Evolutionary conservation across 257 asterid species (phyloP), one percentile per base, ranked within the genome.

Genomic region (Solanum chmielewskii): DNA sequence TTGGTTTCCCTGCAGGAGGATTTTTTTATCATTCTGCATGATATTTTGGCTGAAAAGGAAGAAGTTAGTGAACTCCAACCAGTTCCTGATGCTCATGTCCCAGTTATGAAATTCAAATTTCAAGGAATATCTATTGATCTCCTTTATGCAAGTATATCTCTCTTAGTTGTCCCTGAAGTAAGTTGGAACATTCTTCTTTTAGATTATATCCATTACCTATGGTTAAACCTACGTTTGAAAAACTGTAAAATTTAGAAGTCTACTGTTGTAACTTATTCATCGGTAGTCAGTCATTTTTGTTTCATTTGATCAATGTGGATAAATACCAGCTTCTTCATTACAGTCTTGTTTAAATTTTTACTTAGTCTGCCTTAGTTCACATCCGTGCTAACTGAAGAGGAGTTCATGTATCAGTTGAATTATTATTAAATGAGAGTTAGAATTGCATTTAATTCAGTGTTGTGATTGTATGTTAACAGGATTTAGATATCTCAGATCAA

Each of bases 401-500:
- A 25, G 37, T 45, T 77, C 83, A n/a, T 42, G 59, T 41, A 12
- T 20, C 44, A 44, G 39, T 77, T 77, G 41, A 44, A 77, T 44
- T 68, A 77, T 44, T 42, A 9, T 25, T 44, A 44, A 33, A 42
- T 25, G 62, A 44, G 39, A 77, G n/a, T 44, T 77, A 7, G 44
- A 70, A 85, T 85, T 70, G 83, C 42, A 44, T 44, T 39, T 84
- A 33, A 84, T 29, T 39, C 69, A n/a, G 52, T 66, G 37, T n/a
- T 69, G 60, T 45, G 21, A 18, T 70, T 70, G 60, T 83, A 33
- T 89, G 23, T 87, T 47, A 52, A 69, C 94, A 97, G 99, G 99
- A 94, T 91, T 91, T 97, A 92, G 99, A 97, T 87, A 94, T 97
- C 89, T 97, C 99, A 25, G 90, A 90, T 86, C 91, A 87, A 31